Evolutionary conservation across 2,329 filamentous ascomycete genomes (phyloP).

Genomic region (Monilinia aucupariae): DNA sequence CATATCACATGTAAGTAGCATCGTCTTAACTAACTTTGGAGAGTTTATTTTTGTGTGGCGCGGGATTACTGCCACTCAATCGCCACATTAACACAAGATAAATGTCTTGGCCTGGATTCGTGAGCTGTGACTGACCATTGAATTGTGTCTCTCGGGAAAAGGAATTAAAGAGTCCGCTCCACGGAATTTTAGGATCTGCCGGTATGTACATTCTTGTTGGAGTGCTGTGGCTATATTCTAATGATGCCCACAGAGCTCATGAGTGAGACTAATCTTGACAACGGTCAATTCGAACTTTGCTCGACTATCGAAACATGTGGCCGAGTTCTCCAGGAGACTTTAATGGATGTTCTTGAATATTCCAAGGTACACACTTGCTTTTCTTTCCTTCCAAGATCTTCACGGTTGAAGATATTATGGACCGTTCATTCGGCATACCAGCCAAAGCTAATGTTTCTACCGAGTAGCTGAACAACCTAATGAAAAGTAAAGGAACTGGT

Average conservation of each 20-base stretch:
- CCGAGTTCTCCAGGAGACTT: conserved; percentile 29
- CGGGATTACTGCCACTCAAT: not conserved
- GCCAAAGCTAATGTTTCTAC: not conserved
- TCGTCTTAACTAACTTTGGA: not conserved
- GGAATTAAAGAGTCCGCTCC: conserved; percentile 53
- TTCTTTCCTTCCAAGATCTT: not conserved
- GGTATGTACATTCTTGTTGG: conserved; percentile 31
- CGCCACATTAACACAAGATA: not conserved
- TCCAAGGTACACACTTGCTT: conserved; percentile 41
- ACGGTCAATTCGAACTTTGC: conserved; percentile 15
- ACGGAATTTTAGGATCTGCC: conserved; percentile 49
- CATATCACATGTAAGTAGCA: conserved; percentile 43
- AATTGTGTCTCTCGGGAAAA: not conserved
- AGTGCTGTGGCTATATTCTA: not conserved
- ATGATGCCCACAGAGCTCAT: conserved; percentile 11
- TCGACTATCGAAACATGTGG: conserved; percentile 17
- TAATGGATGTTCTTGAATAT: conserved; percentile 36
- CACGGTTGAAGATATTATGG: no score
- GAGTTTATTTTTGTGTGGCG: not conserved
- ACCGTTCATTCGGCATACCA: not conserved
- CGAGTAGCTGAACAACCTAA: conserved; percentile 12
- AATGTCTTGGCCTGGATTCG: not conserved
- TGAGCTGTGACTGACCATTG: not conserved
- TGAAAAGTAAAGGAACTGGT: not conserved
- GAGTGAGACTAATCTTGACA: conserved; percentile 4